Percentiles rank a stretch among this genome's conserved stretches.
These are phyloP conservation scores for Talaromyces sp. DNA, from an alignment of 2,329 filamentous ascomycete genomes.

Conservation along the genomic window DNA sequence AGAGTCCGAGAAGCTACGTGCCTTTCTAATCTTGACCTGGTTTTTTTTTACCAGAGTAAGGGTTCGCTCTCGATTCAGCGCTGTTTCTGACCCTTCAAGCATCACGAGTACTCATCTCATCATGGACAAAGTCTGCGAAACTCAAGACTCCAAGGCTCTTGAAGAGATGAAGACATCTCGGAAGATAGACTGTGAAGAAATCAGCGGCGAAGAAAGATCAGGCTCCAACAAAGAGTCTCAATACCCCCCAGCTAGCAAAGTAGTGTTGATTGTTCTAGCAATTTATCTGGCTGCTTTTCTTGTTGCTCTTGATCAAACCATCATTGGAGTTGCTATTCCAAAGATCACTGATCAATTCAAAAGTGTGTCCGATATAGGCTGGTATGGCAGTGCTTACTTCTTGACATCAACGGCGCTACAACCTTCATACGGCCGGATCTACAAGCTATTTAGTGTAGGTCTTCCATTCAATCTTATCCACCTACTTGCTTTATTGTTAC, in stretches of 20 bases:
- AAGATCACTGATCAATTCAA: slow-evolving; percentile 50
- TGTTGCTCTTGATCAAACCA: slow-evolving; percentile 43
- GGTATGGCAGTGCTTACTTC: slow-evolving; percentile 29
- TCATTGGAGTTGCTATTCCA: slow-evolving; percentile 49
- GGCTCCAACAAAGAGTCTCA: neutral
- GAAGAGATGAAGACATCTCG: neutral
- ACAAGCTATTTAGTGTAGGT: slow-evolving; percentile 26
- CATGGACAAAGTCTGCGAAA: neutral
- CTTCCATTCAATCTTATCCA: neutral
- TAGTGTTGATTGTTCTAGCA: slow-evolving; percentile 36
- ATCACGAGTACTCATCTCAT: neutral
- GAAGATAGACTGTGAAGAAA: neutral
- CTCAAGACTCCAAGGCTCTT: neutral
- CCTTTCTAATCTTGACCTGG: neutral
- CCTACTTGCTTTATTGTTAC: neutral
- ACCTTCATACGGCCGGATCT: slow-evolving; percentile 44
- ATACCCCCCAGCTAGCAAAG: slow-evolving; percentile 22
- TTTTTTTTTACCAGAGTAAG: neutral
- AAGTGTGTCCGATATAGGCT: slow-evolving; percentile 48
- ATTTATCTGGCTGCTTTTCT: slow-evolving; percentile 41
- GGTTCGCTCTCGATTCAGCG: neutral
- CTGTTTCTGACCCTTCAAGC: neutral
- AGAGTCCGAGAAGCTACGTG: neutral
- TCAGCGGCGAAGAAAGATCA: neutral
- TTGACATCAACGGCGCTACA: slow-evolving; percentile 46